phyloP scores from a whole-genome alignment of 371 early-diverging fungal species.

The Mucor ambiguus region DNA sequence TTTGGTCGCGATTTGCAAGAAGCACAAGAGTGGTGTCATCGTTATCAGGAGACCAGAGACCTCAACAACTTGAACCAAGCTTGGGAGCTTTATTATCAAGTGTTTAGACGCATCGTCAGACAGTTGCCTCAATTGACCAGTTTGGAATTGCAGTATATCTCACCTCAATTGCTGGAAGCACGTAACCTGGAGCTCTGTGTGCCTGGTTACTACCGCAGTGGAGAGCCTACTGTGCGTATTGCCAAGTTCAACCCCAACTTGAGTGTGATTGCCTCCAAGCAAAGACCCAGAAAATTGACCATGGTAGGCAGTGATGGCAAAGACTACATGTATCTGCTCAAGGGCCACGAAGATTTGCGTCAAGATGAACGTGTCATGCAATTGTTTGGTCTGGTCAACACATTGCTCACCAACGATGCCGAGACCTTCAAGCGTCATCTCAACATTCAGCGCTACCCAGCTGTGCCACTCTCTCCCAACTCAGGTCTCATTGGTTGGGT shows the following conservation, averaged over 20 bases:
- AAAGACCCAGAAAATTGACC: slow-evolving; percentile 87
- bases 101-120: slow-evolving; percentile 85
- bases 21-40: slow-evolving; percentile 89
- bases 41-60: slow-evolving; percentile 79
- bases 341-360: slow-evolving; percentile 98
- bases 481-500: slow-evolving; percentile 98
- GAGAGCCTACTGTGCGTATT: slow-evolving; percentile 88
- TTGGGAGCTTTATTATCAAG: slow-evolving; percentile 94
- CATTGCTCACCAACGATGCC: slow-evolving; percentile 81
- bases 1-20: slow-evolving; percentile 93
- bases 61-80: slow-evolving; percentile 90
- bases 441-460: slow-evolving; percentile 91
- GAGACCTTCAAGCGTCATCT: slow-evolving; percentile 95
- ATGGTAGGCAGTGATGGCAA: slow-evolving; percentile 91
- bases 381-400: slow-evolving; percentile 96
- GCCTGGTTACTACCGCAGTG: slow-evolving; percentile 92
- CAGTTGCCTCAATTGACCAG: slow-evolving; percentile 84
- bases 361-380: slow-evolving; percentile 99
- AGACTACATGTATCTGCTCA: slow-evolving; percentile 91
- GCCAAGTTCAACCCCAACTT: slow-evolving; percentile 82
- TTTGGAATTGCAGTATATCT: slow-evolving; percentile 89
- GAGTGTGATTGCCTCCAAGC: slow-evolving; percentile 91
- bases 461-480: slow-evolving; percentile 95
- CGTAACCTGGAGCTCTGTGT: slow-evolving; percentile 89
- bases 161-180: slow-evolving; percentile 87